Evolutionary conservation across 1,284 basidiomycete species (phyloP), one percentile per base, ranked within the genome.

Genomic region (Fistulinella cinereoalba): DNA sequence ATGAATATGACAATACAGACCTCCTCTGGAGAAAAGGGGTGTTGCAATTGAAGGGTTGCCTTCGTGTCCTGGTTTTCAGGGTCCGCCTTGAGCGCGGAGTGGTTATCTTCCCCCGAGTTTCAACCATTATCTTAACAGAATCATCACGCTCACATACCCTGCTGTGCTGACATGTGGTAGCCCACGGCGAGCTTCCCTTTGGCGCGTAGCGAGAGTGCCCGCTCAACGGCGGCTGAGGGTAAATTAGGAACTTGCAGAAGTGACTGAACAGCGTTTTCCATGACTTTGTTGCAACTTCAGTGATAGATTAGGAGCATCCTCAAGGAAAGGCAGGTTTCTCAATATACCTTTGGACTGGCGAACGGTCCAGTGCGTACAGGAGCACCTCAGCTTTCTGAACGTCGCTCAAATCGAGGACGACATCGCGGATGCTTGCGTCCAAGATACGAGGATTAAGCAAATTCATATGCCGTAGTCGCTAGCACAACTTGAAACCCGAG

Each of bases 241-340:
- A 81, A 66, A 18, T 75, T 75, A 21, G 74, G 69, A 40, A 84
- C 72, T 52, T 77, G 73, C 37, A 87, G 70, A 56, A 82, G 81
- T 12, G 83, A 84, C 65, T 85, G 79, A 51, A 85, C 80, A 44
- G 82, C 83, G 61, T 85, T 86, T n/a, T n/a, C n/a, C n/a, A n/a
- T n/a, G n/a, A n/a, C n/a, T n/a, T n/a, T n/a, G n/a, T n/a, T n/a
- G n/a, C 25, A 12, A 27, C 25, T 12, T 8, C 25, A 7, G 25
- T 27, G 25, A 8, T 7, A 27, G 25, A 7, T 27, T 27, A 27
- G 25, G 7, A 27, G 25, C 25, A 27, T 8, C 12, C 8, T 8
- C 7, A 27, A 7, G 25, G 25, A 12, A 27, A 27, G 25, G 25
- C 7, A 8, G 25, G 25, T 12, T 8, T 69, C 86, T 84, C 68